A percentile compares a stretch with the other conserved stretches of the same genome.
Conservation (phyloP, 139 green algal genomes). For the Coccomyxa sp. region DNA sequence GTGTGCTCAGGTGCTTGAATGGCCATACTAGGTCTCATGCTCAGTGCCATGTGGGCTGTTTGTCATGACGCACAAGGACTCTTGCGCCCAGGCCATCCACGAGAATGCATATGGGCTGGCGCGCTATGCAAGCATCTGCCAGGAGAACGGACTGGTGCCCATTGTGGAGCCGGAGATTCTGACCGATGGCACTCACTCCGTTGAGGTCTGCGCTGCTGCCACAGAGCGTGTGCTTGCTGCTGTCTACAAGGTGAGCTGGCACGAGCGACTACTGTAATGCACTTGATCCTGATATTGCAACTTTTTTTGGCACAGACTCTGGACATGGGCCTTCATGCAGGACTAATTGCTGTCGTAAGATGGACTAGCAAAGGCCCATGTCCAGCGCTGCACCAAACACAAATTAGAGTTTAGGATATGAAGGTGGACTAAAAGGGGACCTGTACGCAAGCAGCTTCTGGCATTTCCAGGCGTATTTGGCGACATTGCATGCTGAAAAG, state of each 20-base stretch:
- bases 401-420: too few species aligned
- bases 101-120: slow-evolving; percentile 90
- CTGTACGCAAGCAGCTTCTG: too few species aligned
- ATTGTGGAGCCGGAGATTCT: slow-evolving; percentile 94
- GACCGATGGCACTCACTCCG: slow-evolving; percentile 66
- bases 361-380: too few species aligned
- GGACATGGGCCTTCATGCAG: background rate
- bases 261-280: background rate
- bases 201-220: slow-evolving; percentile 55
- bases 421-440: too few species aligned
- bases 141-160: slow-evolving; percentile 81
- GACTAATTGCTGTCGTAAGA: too few species aligned
- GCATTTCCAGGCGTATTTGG: too few species aligned
- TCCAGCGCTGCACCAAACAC: too few species aligned
- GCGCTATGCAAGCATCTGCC: slow-evolving; percentile 82
- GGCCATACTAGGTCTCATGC: too few species aligned
- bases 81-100: slow-evolving; percentile 33
- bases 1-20: background rate
- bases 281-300: background rate
- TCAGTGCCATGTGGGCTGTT: too few species aligned
- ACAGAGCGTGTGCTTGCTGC: slow-evolving; percentile 43
- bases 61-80: too few species aligned
- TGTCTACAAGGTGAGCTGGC: slow-evolving; percentile 35
- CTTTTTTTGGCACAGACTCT: background rate
- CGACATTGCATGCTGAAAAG: too few species aligned